Conservation (phyloP, 257 asterid species). For the Solanum peruvianum region DNA sequence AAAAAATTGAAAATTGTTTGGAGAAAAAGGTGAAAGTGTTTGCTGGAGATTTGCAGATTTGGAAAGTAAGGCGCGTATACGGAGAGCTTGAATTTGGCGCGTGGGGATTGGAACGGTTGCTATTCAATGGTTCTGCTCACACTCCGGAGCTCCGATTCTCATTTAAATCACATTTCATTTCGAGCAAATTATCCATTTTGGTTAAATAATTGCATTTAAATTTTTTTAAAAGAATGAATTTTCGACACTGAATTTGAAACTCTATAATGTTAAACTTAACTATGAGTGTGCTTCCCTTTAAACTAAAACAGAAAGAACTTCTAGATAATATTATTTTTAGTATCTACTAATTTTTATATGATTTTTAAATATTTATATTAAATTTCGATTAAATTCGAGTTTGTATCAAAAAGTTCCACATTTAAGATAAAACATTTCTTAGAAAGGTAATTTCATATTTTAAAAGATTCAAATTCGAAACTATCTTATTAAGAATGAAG, state of each 20-base stretch:
- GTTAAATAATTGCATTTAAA: neutral
- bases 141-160: neutral
- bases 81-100: neutral
- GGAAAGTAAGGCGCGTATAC: neutral
- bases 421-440: fast-evolving
- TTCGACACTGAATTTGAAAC: neutral
- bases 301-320: neutral
- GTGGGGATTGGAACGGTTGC: neutral
- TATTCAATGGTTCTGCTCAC: neutral
- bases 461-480: neutral
- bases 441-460: fast-evolving
- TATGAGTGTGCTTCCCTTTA: neutral
- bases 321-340: neutral
- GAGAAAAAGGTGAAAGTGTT: neutral
- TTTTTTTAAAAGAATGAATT: no score
- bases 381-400: fast-evolving
- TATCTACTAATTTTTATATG: no score
- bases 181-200: neutral
- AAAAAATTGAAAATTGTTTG: neutral
- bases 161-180: neutral
- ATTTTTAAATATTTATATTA: no score
- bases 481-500: no score
- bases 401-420: fast-evolving
- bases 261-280: neutral
- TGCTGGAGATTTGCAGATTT: neutral